Evolutionary conservation across 2,329 filamentous ascomycete genomes (phyloP), one percentile per base, ranked within the genome.

Genomic region (Chaetomiaceae sp.): DNA sequence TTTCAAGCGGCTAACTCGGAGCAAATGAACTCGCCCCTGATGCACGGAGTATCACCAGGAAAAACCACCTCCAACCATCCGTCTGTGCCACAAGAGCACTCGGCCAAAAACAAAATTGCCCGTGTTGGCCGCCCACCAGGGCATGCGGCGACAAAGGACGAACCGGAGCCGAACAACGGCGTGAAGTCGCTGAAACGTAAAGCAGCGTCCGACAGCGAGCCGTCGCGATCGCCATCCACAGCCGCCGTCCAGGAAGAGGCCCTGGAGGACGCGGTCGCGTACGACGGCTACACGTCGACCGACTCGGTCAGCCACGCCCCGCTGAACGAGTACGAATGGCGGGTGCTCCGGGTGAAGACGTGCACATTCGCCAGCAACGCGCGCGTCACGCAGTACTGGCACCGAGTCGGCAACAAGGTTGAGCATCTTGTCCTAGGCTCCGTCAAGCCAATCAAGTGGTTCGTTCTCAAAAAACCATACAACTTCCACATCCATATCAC

Each of bases 51-150:
- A 1, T 76, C 76, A 0, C 52, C 79, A 2, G 69, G 63, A 29
- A 76, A 75, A 56, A 77, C 79, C 39, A 60, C 68, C 33, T 62
- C 68, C 14, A 60, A 56, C 7, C 71, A 80, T 32, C 70, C 73
- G 0, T 79, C 64, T 0, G 78, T 78, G 56, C 60, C 79, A 1
- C 65, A 68, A 11, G 59, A 64, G 1, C 60, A 79, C 8, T 68
- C 77, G 6, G 60, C 65, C 19, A 74, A 75, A 61, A 72, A 74
- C 48, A 77, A 77, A 0, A 77, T 73, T 49, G 74, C 75, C 39
- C 79, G 75, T 51, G 79, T 80, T 6, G 77, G 77, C 8, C 67
- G 77, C 0, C 77, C 77, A 0, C 75, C 74, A 33, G 69, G 68
- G 3, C 68, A 70, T 51, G 73, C 68, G 50, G 64, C 57, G 6